A percentile compares a stretch with the other conserved stretches of the same genome.
Evolutionary conservation across 2,329 filamentous ascomycete genomes (phyloP).

Genomic region (Paraphoma sp.): DNA sequence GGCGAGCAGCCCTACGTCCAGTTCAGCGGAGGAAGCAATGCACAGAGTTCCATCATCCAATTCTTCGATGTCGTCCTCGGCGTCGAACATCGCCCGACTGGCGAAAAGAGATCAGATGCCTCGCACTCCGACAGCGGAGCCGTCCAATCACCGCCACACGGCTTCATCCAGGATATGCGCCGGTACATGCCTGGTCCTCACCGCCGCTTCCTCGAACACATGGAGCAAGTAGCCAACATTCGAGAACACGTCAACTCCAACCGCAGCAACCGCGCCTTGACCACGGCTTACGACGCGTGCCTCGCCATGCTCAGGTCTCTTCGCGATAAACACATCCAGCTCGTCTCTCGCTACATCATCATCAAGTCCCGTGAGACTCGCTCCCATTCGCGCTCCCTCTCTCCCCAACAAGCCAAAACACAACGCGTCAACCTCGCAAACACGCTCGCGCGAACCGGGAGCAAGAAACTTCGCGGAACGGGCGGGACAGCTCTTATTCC

Average conservation of each 20-base stretch:
- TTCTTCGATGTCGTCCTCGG: constrained; percentile 95
- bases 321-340: constrained; percentile 93
- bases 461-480: constrained; percentile 78
- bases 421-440: constrained; percentile 65
- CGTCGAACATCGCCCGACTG: constrained; percentile 88
- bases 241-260: constrained; percentile 77
- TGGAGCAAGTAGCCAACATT: constrained; percentile 83
- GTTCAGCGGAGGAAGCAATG: constrained; percentile 93
- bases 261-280: constrained; percentile 68
- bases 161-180: constrained; percentile 97
- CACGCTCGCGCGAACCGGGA: constrained; percentile 43
- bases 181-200: constrained; percentile 96
- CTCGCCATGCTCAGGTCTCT: constrained; percentile 79
- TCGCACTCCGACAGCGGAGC: constrained; percentile 50
- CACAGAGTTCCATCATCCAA: constrained; percentile 94
- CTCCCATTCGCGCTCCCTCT: constrained; percentile 66
- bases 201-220: constrained; percentile 84
- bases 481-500: constrained; percentile 93
- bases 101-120: constrained; percentile 62
- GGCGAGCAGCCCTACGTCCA: constrained; percentile 75
- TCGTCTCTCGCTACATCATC: constrained; percentile 95
- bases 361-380: constrained; percentile 80
- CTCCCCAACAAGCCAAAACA: constrained; percentile 56
- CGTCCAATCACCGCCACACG: constrained; percentile 67
- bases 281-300: constrained; percentile 88